A percentile compares a stretch with the other conserved stretches of the same genome.
Evolutionary conservation across 768 basidiomycete genomes (phyloP).

Genomic region (Rhizopogon vesiculosus): DNA sequence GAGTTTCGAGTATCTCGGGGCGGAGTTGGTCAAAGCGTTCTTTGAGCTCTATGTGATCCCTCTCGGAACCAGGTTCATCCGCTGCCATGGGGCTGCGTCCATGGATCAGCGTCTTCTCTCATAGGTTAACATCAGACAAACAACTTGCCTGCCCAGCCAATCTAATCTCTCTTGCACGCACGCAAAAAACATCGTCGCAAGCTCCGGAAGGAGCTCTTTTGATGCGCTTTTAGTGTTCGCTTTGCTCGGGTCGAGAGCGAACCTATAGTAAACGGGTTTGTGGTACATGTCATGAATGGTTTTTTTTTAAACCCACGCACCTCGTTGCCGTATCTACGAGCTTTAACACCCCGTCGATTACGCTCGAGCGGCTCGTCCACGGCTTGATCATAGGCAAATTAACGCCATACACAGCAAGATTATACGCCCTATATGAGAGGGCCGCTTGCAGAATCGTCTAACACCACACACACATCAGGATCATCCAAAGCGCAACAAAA

Average conservation of each 20-base stretch:
- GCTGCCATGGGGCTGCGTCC: slow-evolving; percentile 38
- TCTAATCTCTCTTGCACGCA: slow-evolving; percentile 65
- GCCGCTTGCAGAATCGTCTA: slow-evolving; percentile 74
- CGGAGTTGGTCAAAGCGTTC: slow-evolving; percentile 68
- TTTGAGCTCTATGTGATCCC: slow-evolving; percentile 55
- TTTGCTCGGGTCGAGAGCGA: not conserved
- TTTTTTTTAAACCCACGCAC: not conserved
- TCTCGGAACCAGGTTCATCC: slow-evolving; percentile 43
- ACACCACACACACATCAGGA: not conserved
- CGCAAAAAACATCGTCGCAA: slow-evolving; percentile 59
- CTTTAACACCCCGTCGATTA: slow-evolving; percentile 65
- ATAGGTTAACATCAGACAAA: not conserved
- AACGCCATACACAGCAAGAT: slow-evolving; percentile 74
- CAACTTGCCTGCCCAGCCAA: slow-evolving; percentile 57
- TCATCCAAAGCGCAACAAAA: not conserved
- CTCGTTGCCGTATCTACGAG: slow-evolving; percentile 66
- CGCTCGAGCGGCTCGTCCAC: slow-evolving; percentile 73
- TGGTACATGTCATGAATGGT: not conserved
- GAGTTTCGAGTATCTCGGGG: slow-evolving; percentile 72
- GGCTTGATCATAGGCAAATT: slow-evolving; percentile 63
- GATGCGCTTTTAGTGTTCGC: not conserved
- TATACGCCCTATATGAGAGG: slow-evolving; percentile 68
- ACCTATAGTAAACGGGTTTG: not conserved
- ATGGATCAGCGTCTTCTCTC: not conserved
- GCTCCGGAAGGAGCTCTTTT: slow-evolving; percentile 51